phyloP scores from a whole-genome alignment of 495 filamentous ascomycete genomes.

The Tuber melanosporum region DNA sequence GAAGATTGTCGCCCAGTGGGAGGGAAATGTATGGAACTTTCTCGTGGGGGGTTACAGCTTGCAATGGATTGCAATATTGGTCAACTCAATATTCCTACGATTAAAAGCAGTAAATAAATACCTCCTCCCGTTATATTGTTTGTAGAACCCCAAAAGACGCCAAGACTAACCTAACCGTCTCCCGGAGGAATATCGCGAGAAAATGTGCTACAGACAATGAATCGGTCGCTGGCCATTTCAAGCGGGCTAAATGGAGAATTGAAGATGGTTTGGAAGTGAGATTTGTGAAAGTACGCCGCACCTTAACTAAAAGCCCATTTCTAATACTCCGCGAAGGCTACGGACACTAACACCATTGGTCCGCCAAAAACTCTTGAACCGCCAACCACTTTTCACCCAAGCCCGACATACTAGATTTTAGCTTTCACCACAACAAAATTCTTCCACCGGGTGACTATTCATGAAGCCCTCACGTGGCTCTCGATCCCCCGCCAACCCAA shows the following conservation, averaged over 20 bases:
- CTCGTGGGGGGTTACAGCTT: neutral
- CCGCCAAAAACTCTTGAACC: neutral
- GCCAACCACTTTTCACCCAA: neutral
- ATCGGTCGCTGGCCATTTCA: neutral
- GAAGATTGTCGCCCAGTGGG: neutral
- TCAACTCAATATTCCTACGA: neutral
- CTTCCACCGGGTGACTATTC: neutral
- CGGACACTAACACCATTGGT: neutral
- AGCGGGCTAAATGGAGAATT: neutral
- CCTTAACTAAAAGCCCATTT: neutral
- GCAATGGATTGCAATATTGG: neutral
- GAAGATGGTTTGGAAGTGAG: neutral
- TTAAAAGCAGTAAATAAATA: neutral
- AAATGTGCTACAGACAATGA: neutral
- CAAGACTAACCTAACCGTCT: neutral
- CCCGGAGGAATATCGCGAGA: neutral
- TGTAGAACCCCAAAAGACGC: neutral
- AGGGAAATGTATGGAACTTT: neutral
- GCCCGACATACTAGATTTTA: neutral
- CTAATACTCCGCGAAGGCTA: neutral
- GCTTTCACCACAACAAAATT: neutral
- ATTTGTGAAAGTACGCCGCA: neutral
- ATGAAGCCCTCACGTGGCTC: neutral
- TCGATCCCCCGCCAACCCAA: neutral
- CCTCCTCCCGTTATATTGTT: neutral